Evolutionary conservation across 371 early-diverging fungal genomes (phyloP), one percentile per base, ranked within the genome.

Genomic region (Batkoa obscura): DNA sequence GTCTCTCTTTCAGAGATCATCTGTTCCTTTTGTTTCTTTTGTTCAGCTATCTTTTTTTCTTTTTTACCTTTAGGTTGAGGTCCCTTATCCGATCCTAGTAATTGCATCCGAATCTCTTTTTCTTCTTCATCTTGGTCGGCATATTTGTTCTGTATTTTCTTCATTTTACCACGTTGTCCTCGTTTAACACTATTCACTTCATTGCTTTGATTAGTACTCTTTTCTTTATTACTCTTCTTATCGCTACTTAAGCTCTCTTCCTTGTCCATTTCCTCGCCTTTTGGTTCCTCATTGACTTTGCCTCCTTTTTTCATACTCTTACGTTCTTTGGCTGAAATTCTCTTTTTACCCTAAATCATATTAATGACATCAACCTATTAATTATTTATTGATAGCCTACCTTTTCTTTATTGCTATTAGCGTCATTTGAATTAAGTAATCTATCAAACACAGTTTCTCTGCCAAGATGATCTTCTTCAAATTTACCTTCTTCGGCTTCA

Each of bases 41-140:
- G 64, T 50, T 76, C 72, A 0, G 77, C 72, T 43, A 73, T 72
- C 50, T 75, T 77, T 60, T 81, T 78, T 5, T 73, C 80, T 43
- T 81, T 80, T 58, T 79, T 83, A 41, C 81, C 83, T 62, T 83
- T 83, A 8, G 73, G 68, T 58, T 83, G 80, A 33, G 81, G 81
- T 0, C 80, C 84, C 60, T 74, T 79, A 55, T 73, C 69, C 66
- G 81, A 78, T 6, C 79, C 84, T 3, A 93, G 69, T n/a, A 94
- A 60, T 33, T 81, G 78, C 78, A 90, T 78, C 55, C 86, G 79
- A 43, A 87, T 62, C 58, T 81, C 71, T 42, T 85, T 75, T 53
- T 94, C 94, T 42, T 93, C 90, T 42, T 94, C 93, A 58, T 90
- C 90, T 68, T 93, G 92, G 64, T 93, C 92, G 3, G 75, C 86